Conservation (phyloP, 1,284 basidiomycete species). For the Schizopora paradoxa region DNA sequence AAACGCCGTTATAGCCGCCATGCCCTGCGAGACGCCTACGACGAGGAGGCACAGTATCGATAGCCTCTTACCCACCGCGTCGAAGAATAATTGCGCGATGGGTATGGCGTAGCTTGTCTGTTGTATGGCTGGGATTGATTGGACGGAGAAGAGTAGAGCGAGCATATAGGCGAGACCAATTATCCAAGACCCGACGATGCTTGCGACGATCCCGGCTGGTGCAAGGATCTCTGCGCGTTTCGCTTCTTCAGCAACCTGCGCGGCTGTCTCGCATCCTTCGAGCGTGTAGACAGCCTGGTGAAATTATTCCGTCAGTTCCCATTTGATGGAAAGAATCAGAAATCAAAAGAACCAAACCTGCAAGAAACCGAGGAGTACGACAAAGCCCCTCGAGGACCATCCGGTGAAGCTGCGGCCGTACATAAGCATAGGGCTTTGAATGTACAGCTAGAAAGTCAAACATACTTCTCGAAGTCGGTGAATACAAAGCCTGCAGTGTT, state of each 20-base stretch:
- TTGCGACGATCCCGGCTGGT: constrained; percentile 49
- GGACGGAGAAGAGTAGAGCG: constrained; percentile 53
- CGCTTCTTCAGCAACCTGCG: constrained; percentile 58
- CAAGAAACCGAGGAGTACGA: constrained; percentile 55
- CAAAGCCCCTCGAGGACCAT: constrained; percentile 48
- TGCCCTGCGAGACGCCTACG: constrained; percentile 46
- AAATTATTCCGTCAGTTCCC: neutral
- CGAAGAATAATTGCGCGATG: constrained; percentile 53
- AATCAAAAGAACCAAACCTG: constrained; percentile 31
- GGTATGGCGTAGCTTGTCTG: constrained; percentile 48
- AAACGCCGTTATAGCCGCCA: constrained; percentile 56
- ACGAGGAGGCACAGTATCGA: constrained; percentile 49
- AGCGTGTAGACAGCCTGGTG: constrained; percentile 52
- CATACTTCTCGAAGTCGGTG: constrained; percentile 52
- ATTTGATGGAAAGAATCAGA: neutral
- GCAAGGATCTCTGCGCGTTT: constrained; percentile 50
- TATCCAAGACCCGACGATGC: constrained; percentile 56
- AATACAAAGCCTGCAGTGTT: constrained; percentile 52
- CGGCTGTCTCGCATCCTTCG: constrained; percentile 59
- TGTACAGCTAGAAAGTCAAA: neutral
- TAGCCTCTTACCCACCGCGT: constrained; percentile 45
- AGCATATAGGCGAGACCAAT: constrained; percentile 57
- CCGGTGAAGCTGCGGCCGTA: constrained; percentile 43
- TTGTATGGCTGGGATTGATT: constrained; percentile 46
- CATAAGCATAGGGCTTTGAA: neutral